Evolutionary conservation across 495 filamentous ascomycete genomes (phyloP).

Genomic region (Penicillium robsamsonii): DNA sequence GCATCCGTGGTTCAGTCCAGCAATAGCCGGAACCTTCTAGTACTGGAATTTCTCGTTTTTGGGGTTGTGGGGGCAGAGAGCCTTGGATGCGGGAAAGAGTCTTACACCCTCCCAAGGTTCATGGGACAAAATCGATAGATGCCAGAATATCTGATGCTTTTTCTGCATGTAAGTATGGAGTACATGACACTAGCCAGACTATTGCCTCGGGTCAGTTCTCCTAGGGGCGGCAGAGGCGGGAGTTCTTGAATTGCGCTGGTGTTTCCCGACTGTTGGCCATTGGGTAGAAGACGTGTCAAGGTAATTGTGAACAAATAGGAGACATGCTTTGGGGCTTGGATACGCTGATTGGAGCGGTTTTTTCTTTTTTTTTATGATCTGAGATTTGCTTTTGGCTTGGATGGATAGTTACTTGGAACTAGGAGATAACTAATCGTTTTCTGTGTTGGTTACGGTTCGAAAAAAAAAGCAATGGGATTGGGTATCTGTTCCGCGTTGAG

Average conservation of each 20-base stretch:
- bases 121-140: conserved; percentile 21
- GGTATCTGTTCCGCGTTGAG: not conserved
- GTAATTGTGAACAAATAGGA: conserved; percentile 1
- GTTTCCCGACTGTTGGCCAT: not conserved
- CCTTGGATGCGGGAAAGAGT: not conserved
- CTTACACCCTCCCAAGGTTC: not conserved
- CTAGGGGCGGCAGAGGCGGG: not conserved
- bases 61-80: not conserved
- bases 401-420: not conserved
- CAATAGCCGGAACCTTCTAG: not conserved
- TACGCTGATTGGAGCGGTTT: not conserved
- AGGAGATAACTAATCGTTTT: not conserved
- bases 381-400: conserved; percentile 1
- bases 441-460: not conserved
- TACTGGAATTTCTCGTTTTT: not conserved
- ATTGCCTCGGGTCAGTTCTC: not conserved
- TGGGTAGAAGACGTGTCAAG: not conserved
- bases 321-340: not conserved
- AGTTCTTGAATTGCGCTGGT: conserved; percentile 9
- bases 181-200: not conserved
- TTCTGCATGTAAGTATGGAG: not conserved
- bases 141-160: not conserved
- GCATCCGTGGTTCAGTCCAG: not conserved
- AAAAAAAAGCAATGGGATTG: not conserved
- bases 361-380: not conserved